A percentile compares a stretch with the other conserved stretches of the same genome.
These are phyloP conservation scores for Haplographium delicatum DNA, from an alignment of 495 filamentous ascomycete species.

Conservation along the genomic window DNA sequence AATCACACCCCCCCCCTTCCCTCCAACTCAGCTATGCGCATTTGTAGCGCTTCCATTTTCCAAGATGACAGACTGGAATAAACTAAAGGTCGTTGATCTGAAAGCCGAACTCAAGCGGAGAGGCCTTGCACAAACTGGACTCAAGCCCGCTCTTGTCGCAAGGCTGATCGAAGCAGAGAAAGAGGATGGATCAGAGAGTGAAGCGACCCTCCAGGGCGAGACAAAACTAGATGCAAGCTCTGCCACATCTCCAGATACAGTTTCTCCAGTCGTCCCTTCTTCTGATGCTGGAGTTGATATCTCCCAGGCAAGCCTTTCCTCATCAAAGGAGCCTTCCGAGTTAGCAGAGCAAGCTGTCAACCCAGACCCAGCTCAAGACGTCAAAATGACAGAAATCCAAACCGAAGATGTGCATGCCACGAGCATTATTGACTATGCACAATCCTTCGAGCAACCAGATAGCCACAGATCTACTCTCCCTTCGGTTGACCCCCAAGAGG, in stretches of 20 bases:
- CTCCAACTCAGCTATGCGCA: constrained; percentile 14
- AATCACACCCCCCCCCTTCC: constrained; percentile 4
- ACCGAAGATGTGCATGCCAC: background rate
- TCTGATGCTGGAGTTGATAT: background rate
- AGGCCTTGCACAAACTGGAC: constrained; percentile 46
- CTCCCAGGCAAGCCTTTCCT: too few relatives aligned
- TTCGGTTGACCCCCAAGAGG: constrained; percentile 28
- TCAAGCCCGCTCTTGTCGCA: constrained; percentile 53
- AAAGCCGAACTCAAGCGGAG: constrained; percentile 52
- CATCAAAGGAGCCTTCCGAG: too few relatives aligned
- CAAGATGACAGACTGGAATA: constrained; percentile 49
- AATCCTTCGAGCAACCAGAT: constrained; percentile 5
- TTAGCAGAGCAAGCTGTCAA: background rate
- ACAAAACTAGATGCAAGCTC: constrained; percentile 12
- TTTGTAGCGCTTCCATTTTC: constrained; percentile 1
- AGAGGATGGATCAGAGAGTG: constrained; percentile 21
- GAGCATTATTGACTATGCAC: background rate
- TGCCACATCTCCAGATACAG: constrained; percentile 19
- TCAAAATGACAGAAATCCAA: background rate
- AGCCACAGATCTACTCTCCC: constrained; percentile 12
- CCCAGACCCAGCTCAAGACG: background rate
- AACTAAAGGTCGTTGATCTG: constrained; percentile 55
- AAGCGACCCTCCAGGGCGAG: constrained; percentile 21
- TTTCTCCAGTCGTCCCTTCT: constrained; percentile 12
- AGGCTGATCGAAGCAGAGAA: constrained; percentile 33